A percentile compares a stretch with the other conserved stretches of the same genome.
phyloP scores from a whole-genome alignment of 768 basidiomycete species.

The Rhodotorula toruloides region DNA sequence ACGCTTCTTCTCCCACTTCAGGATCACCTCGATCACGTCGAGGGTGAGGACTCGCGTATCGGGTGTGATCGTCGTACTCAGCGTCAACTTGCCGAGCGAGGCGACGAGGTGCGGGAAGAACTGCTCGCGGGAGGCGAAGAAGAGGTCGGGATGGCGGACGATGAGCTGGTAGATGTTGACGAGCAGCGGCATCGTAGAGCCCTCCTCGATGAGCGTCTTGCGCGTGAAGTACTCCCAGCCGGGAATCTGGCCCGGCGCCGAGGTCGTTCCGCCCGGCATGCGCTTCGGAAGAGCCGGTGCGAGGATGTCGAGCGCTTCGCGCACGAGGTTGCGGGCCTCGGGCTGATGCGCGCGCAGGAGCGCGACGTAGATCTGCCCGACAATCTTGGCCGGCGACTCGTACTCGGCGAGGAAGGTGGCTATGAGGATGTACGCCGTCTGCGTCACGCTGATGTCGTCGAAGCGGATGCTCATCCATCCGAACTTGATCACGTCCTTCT shows the following conservation, averaged over 20 bases:
- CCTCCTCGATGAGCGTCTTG: slow-evolving; percentile 81
- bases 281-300: slow-evolving; percentile 69
- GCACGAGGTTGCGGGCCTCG: slow-evolving; percentile 68
- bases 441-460: slow-evolving; percentile 86
- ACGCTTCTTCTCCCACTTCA: slow-evolving; percentile 70
- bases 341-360: slow-evolving; percentile 75
- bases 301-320: slow-evolving; percentile 79
- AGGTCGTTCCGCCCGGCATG: slow-evolving; percentile 53
- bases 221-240: slow-evolving; percentile 82
- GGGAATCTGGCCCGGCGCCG: slow-evolving; percentile 42
- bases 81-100: slow-evolving; percentile 80
- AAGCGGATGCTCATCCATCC: slow-evolving; percentile 77
- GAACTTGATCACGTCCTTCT: slow-evolving; percentile 88
- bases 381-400: slow-evolving; percentile 83
- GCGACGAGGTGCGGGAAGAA: slow-evolving; percentile 92
- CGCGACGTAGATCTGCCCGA: slow-evolving; percentile 82
- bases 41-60: slow-evolving; percentile 83
- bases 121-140: slow-evolving; percentile 84
- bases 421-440: slow-evolving; percentile 81
- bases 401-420: slow-evolving; percentile 81
- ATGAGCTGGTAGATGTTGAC: slow-evolving; percentile 85
- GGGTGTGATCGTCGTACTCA: slow-evolving; percentile 60
- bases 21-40: slow-evolving; percentile 85
- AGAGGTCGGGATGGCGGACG: slow-evolving; percentile 80
- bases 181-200: slow-evolving; percentile 59